phyloP scores from a whole-genome alignment of 441 rosid genomes.

The Gossypium laxum region DNA sequence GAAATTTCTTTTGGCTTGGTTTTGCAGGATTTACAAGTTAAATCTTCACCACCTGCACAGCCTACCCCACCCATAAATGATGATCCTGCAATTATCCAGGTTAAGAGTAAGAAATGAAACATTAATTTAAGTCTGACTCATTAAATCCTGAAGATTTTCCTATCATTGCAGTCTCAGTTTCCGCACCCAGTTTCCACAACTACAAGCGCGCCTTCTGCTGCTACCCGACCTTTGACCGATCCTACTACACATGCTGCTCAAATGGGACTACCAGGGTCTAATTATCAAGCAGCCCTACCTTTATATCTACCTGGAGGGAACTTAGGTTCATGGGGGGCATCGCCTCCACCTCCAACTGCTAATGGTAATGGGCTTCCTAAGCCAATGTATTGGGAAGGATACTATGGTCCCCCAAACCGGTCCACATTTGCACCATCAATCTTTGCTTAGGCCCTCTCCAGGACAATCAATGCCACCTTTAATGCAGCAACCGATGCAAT shows the following conservation, averaged over 20 bases:
- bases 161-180: constrained; percentile 71
- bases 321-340: constrained; percentile 65
- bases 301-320: constrained; percentile 79
- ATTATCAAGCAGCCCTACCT: constrained; percentile 63
- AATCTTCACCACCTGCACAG: constrained; percentile 76
- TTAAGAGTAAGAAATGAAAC: constrained; percentile 14
- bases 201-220: constrained; percentile 46
- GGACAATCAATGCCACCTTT: constrained; percentile 58
- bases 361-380: constrained; percentile 53
- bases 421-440: constrained; percentile 71
- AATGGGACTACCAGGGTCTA: constrained; percentile 51
- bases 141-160: constrained; percentile 10
- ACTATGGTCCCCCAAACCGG: constrained; percentile 63
- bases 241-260: constrained; percentile 43
- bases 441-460: constrained; percentile 65
- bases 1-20: background rate
- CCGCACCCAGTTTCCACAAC: constrained; percentile 50
- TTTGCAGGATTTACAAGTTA: constrained; percentile 84
- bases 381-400: constrained; percentile 86
- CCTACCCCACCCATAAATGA: constrained; percentile 53
- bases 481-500: constrained; percentile 62
- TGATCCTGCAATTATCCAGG: constrained; percentile 96
- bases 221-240: constrained; percentile 44
- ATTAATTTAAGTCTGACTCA: constrained; percentile 3
- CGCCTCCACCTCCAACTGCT: constrained; percentile 53